These are phyloP conservation scores for Cylindricascospora bacillispora DNA, from an alignment of 1,139 yeast species.

Conservation along the genomic window DNA sequence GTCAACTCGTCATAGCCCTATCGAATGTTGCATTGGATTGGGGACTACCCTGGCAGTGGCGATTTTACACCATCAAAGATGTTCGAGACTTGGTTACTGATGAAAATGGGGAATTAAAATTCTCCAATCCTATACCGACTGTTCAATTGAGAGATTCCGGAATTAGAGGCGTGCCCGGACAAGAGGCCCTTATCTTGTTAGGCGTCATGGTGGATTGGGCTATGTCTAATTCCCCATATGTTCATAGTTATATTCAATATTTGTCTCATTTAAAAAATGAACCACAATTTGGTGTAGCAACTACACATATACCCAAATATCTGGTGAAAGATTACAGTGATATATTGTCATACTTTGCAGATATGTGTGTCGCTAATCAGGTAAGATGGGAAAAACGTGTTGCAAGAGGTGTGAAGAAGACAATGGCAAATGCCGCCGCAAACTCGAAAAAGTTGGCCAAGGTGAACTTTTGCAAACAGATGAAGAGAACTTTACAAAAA, in stretches of 20 bases:
- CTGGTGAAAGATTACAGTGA: constrained; percentile 14
- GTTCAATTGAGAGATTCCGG: constrained; percentile 22
- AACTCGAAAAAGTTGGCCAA: constrained; percentile 8
- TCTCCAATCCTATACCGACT: constrained; percentile 2
- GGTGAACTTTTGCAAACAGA: constrained; percentile 4
- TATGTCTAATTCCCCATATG: constrained; percentile 31
- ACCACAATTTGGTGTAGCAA: constrained; percentile 15
- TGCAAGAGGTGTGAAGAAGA: constrained; percentile 8
- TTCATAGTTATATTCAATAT: constrained; percentile 29
- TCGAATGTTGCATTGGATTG: too few species aligned
- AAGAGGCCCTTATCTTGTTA: constrained; percentile 24
- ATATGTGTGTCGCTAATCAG: background rate
- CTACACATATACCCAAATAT: constrained; percentile 18
- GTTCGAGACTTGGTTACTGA: too few species aligned
- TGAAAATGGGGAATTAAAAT: background rate
- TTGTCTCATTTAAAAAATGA: constrained; percentile 19
- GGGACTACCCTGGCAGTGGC: too few species aligned
- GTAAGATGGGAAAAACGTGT: constrained; percentile 1
- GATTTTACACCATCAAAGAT: too few species aligned
- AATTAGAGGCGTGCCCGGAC: constrained; percentile 28
- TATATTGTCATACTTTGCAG: constrained; percentile 7
- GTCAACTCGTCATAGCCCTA: too few species aligned
- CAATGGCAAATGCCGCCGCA: constrained; percentile 10
- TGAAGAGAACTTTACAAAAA: constrained; percentile 10
- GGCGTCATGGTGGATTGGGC: constrained; percentile 39